Percentiles rank a stretch among this genome's conserved stretches.
phyloP scores from a whole-genome alignment of 768 basidiomycete genomes.

The Rubroboletus satanas region DNA sequence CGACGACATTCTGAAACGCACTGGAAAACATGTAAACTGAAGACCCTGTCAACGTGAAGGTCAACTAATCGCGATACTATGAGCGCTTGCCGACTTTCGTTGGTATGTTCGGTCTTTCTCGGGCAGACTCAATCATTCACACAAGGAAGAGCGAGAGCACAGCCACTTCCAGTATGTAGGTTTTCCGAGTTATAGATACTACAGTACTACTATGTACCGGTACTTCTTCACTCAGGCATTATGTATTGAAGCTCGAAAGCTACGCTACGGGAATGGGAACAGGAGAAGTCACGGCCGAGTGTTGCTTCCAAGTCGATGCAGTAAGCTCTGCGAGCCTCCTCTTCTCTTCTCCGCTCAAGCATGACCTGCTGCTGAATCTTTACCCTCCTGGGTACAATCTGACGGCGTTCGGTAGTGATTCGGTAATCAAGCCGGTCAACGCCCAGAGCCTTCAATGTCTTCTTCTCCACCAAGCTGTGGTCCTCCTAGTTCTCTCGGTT shows the following conservation, averaged over 20 bases:
- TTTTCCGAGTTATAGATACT: neutral
- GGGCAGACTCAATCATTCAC: neutral
- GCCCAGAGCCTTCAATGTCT: constrained; percentile 1
- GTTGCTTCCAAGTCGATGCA: neutral
- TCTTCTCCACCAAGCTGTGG: constrained; percentile 4
- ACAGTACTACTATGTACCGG: neutral
- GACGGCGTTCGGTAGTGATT: constrained; percentile 2
- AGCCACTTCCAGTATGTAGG: neutral
- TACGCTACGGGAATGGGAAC: neutral
- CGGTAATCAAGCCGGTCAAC: constrained; percentile 6
- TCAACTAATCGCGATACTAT: neutral
- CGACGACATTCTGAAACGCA: constrained; percentile 20
- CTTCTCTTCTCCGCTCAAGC: constrained; percentile 8
- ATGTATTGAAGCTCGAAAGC: neutral
- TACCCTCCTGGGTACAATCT: constrained; percentile 2
- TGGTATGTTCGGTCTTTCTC: neutral
- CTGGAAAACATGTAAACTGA: constrained; percentile 20
- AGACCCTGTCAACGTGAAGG: neutral
- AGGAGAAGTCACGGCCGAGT: too few relatives aligned
- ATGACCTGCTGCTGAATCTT: constrained; percentile 1
- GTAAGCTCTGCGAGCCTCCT: neutral
- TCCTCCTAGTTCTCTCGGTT: constrained; percentile 6
- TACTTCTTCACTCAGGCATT: neutral
- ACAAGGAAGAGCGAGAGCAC: neutral
- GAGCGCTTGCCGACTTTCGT: neutral